Percentiles rank a stretch among this genome's conserved stretches.
phyloP scores from a whole-genome alignment of 768 basidiomycete genomes.

The Tricholoma sp. region DNA sequence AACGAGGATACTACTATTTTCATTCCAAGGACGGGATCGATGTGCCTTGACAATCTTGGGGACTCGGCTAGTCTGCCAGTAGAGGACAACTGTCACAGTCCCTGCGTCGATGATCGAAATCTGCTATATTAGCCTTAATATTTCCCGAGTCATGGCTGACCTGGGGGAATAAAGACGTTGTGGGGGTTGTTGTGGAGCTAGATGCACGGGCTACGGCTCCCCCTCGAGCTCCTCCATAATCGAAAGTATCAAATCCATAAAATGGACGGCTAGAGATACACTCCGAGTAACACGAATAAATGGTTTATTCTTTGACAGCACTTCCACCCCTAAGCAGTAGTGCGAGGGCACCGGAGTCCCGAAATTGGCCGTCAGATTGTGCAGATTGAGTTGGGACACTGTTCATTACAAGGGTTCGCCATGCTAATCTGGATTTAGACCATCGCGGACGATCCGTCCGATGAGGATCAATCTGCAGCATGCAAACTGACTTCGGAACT shows the following conservation, averaged over 20 bases:
- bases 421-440: not conserved
- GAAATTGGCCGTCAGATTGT: not conserved
- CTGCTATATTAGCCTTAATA: not conserved
- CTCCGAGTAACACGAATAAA: not conserved
- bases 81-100: not conserved
- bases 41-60: not conserved
- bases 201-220: not conserved
- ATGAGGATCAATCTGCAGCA: not conserved
- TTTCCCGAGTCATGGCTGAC: not conserved
- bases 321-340: not conserved
- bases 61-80: not conserved
- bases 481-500: no score
- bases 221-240: not conserved
- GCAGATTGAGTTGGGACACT: conserved; percentile 8
- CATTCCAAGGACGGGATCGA: not conserved
- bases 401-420: not conserved
- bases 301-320: not conserved
- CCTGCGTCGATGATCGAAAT: not conserved
- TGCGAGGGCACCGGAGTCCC: conserved; percentile 9
- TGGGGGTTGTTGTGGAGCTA: no score
- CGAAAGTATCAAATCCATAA: not conserved
- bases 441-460: not conserved
- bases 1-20: not conserved
- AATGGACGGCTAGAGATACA: not conserved
- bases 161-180: not conserved